These are phyloP conservation scores for Aspergillus udagawae DNA, from an alignment of 2,329 filamentous ascomycete genomes.

Conservation along the genomic window DNA sequence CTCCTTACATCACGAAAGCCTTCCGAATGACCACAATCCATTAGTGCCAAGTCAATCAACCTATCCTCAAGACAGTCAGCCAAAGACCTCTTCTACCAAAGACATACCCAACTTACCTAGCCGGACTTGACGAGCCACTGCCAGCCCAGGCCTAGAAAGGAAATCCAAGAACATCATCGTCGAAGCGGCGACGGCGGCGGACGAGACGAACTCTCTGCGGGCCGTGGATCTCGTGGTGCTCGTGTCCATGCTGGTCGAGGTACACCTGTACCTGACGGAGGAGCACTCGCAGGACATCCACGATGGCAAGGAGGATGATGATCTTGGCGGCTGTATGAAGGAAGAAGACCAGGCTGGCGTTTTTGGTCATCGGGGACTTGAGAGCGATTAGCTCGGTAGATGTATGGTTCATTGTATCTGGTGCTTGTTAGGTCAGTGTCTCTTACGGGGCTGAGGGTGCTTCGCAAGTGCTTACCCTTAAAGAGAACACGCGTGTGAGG, in stretches of 20 bases:
- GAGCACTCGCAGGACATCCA: background rate
- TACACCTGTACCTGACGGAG: background rate
- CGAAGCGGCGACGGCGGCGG: background rate
- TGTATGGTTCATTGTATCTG: background rate
- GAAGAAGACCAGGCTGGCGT: background rate
- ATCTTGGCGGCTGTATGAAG: background rate
- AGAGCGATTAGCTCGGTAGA: background rate
- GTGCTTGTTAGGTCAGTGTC: background rate
- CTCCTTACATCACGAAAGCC: background rate
- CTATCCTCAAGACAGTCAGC: background rate
- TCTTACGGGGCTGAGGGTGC: background rate
- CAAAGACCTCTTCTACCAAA: background rate
- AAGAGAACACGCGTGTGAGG: background rate
- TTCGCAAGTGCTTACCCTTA: background rate
- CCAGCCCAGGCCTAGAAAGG: background rate
- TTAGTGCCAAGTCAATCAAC: background rate
- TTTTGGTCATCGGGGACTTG: background rate
- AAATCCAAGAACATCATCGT: background rate
- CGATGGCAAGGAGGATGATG: background rate
- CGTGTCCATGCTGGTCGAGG: background rate
- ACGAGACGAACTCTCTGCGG: background rate
- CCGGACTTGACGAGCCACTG: background rate
- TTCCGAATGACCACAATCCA: background rate
- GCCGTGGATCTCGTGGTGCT: background rate
- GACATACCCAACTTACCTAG: background rate